These are phyloP conservation scores for Psidium guajava DNA, from an alignment of 345 rosid genomes.

Conservation along the genomic window DNA sequence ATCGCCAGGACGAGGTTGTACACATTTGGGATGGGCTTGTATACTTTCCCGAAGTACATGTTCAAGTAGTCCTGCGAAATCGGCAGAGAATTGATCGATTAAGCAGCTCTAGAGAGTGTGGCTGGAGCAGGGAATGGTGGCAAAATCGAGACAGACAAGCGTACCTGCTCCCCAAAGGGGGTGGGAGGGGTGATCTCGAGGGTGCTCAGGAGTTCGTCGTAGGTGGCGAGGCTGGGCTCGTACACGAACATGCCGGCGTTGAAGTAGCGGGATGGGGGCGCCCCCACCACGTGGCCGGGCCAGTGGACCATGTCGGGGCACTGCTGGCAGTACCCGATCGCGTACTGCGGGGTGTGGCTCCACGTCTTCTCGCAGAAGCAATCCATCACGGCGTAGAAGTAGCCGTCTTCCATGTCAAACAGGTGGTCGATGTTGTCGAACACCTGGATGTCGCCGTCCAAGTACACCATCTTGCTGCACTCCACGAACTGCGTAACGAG, in stretches of 20 bases:
- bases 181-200: constrained; percentile 48
- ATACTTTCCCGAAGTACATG: constrained; percentile 58
- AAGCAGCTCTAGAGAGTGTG: neutral
- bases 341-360: constrained; percentile 62
- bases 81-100: neutral
- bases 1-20: constrained; percentile 81
- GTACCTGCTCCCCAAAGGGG: constrained; percentile 63
- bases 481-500: constrained; percentile 52
- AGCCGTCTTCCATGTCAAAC: constrained; percentile 52
- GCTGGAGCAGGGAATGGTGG: neutral
- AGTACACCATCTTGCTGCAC: constrained; percentile 70
- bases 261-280: constrained; percentile 68
- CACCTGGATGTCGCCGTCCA: constrained; percentile 86
- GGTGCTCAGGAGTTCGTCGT: constrained; percentile 27
- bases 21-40: constrained; percentile 48
- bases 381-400: constrained; percentile 78
- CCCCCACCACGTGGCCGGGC: constrained; percentile 40
- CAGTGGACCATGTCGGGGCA: constrained; percentile 62
- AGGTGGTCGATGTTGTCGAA: constrained; percentile 70
- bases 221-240: constrained; percentile 50
- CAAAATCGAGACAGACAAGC: neutral
- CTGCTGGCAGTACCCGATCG: constrained; percentile 87
- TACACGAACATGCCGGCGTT: constrained; percentile 86
- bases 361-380: constrained; percentile 90
- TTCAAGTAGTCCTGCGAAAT: constrained; percentile 51